A percentile compares a stretch with the other conserved stretches of the same genome.
Conservation (phyloP, 805 yeast genomes). For the Starmerella riodocensis region DNA sequence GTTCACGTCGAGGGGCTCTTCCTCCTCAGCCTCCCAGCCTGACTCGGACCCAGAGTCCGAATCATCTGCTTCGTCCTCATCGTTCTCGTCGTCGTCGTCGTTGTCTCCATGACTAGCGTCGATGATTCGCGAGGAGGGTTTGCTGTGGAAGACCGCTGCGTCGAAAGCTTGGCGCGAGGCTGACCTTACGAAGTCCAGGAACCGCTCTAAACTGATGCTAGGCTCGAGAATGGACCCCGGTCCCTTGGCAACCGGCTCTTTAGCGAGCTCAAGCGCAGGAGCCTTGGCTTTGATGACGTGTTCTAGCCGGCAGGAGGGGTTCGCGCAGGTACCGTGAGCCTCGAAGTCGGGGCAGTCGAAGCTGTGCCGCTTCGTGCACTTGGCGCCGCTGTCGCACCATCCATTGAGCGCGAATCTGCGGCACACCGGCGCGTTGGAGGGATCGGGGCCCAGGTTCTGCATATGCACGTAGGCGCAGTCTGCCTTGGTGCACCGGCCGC, state of each 20-base stretch:
- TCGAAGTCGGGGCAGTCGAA: constrained; percentile 61
- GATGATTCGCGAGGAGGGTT: no score
- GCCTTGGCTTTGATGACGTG: constrained; percentile 30
- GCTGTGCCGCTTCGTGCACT: constrained; percentile 45
- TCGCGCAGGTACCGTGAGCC: constrained; percentile 45
- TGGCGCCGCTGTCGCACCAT: constrained; percentile 48
- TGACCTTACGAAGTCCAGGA: not conserved
- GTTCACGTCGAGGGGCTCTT: constrained; percentile 21
- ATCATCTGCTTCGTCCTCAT: not conserved
- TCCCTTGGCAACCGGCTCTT: not conserved
- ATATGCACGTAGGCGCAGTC: constrained; percentile 42
- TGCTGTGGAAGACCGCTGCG: no score
- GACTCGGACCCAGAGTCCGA: constrained; percentile 17
- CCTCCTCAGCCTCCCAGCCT: constrained; percentile 13
- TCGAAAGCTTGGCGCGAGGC: not conserved
- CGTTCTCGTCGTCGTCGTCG: constrained; percentile 12
- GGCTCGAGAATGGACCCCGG: not conserved
- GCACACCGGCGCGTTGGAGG: constrained; percentile 35
- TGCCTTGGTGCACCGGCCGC: constrained; percentile 36
- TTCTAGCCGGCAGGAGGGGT: constrained; percentile 39
- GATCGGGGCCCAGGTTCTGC: constrained; percentile 28
- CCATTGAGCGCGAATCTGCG: constrained; percentile 57
- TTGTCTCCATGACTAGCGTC: constrained; percentile 4
- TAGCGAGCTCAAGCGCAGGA: no score
- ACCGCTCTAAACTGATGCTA: not conserved